These are phyloP conservation scores for Pezicula carpinea DNA, from an alignment of 2,329 filamentous ascomycete genomes.

Conservation along the genomic window DNA sequence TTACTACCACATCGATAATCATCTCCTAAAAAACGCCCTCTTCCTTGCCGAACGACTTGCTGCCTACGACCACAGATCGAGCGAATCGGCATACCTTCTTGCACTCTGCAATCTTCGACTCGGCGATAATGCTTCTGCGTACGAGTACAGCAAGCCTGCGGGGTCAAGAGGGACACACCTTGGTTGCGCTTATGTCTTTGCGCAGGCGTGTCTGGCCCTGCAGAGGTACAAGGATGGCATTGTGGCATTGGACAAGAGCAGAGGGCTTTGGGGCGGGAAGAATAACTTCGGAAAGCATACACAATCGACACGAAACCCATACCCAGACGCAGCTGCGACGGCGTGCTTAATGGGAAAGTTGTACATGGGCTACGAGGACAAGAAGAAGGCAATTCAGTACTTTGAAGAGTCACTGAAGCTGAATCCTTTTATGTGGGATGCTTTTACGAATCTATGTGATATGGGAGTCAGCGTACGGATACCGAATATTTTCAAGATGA, in stretches of 20 bases:
- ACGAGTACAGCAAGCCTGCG: conserved; percentile 71
- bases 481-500: conserved; percentile 80
- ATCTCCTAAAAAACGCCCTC: conserved; percentile 81
- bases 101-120: conserved; percentile 80
- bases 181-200: conserved; percentile 87
- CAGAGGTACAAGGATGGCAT: conserved; percentile 79
- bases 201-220: conserved; percentile 78
- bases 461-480: conserved; percentile 78
- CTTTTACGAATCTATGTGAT: conserved; percentile 83
- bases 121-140: conserved; percentile 79
- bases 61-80: conserved; percentile 76
- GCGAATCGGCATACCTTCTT: conserved; percentile 78
- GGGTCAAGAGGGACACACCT: conserved; percentile 70
- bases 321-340: conserved; percentile 81
- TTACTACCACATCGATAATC: conserved; percentile 79
- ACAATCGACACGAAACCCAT: conserved; percentile 65
- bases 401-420: conserved; percentile 85
- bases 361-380: conserved; percentile 75
- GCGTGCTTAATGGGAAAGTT: conserved; percentile 82
- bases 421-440: conserved; percentile 98
- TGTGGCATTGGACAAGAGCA: conserved; percentile 76
- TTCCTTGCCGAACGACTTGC: conserved; percentile 87
- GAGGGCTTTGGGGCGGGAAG: conserved; percentile 68
- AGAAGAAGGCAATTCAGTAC: conserved; percentile 76
- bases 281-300: conserved; percentile 80